phyloP scores from a whole-genome alignment of 2,329 filamentous ascomycete genomes.

The Knufia petricola region DNA sequence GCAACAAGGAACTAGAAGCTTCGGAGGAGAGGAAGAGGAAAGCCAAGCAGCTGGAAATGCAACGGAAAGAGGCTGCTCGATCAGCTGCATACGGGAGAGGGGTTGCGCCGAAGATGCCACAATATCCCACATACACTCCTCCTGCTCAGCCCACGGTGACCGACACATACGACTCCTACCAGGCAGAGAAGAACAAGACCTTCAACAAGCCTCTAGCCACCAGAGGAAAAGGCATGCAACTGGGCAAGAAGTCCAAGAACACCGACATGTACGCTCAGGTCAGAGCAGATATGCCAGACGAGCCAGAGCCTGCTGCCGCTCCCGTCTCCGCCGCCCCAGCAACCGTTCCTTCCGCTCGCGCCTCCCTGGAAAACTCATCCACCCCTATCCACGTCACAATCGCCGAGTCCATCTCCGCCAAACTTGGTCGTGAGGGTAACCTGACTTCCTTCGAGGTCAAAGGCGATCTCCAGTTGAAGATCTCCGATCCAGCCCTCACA shows the following conservation, averaged over 20 bases:
- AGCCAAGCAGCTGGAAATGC: constrained; percentile 97
- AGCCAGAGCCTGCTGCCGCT: constrained; percentile 47
- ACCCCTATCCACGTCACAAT: constrained; percentile 83
- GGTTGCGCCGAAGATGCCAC: constrained; percentile 61
- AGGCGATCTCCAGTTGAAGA: constrained; percentile 83
- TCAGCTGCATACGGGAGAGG: constrained; percentile 48
- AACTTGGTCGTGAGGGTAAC: constrained; percentile 76
- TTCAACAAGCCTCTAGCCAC: constrained; percentile 59
- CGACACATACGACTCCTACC: constrained; percentile 86
- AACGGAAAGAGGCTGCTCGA: constrained; percentile 89
- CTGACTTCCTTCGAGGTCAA: constrained; percentile 80
- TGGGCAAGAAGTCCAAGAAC: constrained; percentile 97
- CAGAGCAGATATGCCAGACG: constrained; percentile 74
- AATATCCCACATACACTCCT: constrained; percentile 82
- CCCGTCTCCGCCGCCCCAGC: constrained; percentile 53
- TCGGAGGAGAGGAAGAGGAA: constrained; percentile 97
- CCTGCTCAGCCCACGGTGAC: constrained; percentile 62
- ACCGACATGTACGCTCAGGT: constrained; percentile 97
- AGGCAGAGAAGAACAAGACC: constrained; percentile 93
- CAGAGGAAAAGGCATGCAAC: constrained; percentile 96
- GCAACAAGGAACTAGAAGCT: constrained; percentile 98
- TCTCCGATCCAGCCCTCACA: constrained; percentile 77
- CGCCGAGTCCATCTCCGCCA: constrained; percentile 82
- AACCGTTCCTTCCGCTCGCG: constrained; percentile 41
- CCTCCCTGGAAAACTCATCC: constrained; percentile 61